Conservation (phyloP, 495 filamentous ascomycete species). For the Apiosordaria backusii region DNA sequence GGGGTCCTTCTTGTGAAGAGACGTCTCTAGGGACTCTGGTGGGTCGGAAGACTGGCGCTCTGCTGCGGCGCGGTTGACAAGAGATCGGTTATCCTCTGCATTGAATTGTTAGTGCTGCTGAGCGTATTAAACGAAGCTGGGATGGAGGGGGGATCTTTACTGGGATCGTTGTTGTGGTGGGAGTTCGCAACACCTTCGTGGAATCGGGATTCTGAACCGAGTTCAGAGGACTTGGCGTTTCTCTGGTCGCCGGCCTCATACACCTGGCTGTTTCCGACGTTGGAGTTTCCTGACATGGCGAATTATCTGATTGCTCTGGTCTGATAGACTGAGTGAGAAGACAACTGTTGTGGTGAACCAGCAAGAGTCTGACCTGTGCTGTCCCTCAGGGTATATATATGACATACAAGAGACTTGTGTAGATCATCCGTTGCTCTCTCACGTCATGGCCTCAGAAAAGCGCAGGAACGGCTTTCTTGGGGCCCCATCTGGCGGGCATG, state of each 20-base stretch:
- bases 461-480: background rate
- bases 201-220: constrained; percentile 51
- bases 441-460: background rate
- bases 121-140: background rate
- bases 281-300: constrained; percentile 41
- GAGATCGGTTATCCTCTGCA: constrained; percentile 73
- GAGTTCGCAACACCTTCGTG: constrained; percentile 64
- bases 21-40: constrained; percentile 50
- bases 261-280: constrained; percentile 39
- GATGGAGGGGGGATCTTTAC: constrained; percentile 36
- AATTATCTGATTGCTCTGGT: background rate
- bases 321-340: background rate
- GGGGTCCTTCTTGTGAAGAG: constrained; percentile 59
- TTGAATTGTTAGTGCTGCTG: background rate
- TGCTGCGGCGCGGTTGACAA: constrained; percentile 70
- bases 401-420: background rate
- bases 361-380: background rate
- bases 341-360: background rate
- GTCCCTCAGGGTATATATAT: background rate
- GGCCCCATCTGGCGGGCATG: background rate
- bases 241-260: constrained; percentile 64
- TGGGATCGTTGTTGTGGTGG: constrained; percentile 69
- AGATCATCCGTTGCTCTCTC: background rate
- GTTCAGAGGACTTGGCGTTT: constrained; percentile 57
- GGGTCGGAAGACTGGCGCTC: constrained; percentile 24